Evolutionary conservation across 2,329 filamentous ascomycete species (phyloP).

Genomic region (Phoma sp.): DNA sequence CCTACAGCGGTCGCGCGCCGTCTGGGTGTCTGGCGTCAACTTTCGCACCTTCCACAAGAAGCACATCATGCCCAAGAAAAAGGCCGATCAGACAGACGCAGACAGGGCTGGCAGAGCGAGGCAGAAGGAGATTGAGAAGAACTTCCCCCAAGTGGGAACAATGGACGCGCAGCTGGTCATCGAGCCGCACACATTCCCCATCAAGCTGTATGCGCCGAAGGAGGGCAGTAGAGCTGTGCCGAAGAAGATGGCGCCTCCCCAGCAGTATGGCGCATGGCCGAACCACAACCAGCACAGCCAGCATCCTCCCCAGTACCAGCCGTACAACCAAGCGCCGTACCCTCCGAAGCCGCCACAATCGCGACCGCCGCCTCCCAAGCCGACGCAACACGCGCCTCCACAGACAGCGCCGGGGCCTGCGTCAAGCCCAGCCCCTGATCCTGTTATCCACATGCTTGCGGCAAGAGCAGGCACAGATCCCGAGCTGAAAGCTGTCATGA

Average conservation of each 20-base stretch:
- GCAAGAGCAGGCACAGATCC: slow-evolving; percentile 76
- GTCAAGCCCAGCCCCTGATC: slow-evolving; percentile 62
- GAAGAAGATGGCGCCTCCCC: slow-evolving; percentile 38
- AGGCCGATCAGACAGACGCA: slow-evolving; percentile 69
- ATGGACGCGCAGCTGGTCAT: slow-evolving; percentile 70
- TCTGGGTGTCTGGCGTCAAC: slow-evolving; percentile 46
- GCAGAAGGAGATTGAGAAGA: slow-evolving; percentile 58
- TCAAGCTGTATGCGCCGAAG: slow-evolving; percentile 49
- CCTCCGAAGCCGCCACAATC: slow-evolving; percentile 26
- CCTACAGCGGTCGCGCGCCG: slow-evolving; percentile 71
- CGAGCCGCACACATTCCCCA: slow-evolving; percentile 81
- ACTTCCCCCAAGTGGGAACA: slow-evolving; percentile 45
- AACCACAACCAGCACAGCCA: slow-evolving; percentile 38
- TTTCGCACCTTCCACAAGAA: slow-evolving; percentile 48
- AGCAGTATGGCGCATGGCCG: slow-evolving; percentile 42
- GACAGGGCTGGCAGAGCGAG: slow-evolving; percentile 61
- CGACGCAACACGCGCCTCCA: slow-evolving; percentile 31
- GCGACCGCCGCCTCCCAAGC: slow-evolving; percentile 41
- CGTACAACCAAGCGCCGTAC: slow-evolving; percentile 10
- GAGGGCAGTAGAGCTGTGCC: slow-evolving; percentile 32
- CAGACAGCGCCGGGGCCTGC: slow-evolving; percentile 26
- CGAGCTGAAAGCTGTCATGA: slow-evolving; percentile 78
- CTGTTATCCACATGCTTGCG: slow-evolving; percentile 80
- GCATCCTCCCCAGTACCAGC: slow-evolving; percentile 28
- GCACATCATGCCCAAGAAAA: slow-evolving; percentile 46